Percentiles rank a stretch among this genome's conserved stretches.
Evolutionary conservation across 176 grass and related monocot genomes (phyloP).

Genomic region (Triticum timopheevii): DNA sequence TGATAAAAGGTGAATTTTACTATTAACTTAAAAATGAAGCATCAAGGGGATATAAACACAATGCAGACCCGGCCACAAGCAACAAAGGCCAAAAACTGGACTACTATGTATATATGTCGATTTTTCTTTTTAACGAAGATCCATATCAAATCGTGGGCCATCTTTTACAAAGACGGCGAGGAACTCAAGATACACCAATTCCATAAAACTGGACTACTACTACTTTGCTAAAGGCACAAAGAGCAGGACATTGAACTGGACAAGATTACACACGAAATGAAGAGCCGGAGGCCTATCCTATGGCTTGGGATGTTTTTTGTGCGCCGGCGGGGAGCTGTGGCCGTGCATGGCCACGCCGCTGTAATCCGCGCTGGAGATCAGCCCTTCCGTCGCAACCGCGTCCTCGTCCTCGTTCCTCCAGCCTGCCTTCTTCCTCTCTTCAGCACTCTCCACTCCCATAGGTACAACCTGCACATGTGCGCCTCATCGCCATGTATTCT

Average conservation of each 20-base stretch:
- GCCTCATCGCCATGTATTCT: background rate
- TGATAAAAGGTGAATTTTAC: too few species aligned
- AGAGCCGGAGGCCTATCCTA: background rate
- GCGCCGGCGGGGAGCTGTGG: slow-evolving; percentile 20
- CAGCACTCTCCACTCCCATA: background rate
- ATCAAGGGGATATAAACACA: too few species aligned
- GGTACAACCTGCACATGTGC: background rate
- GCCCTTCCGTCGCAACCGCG: slow-evolving; percentile 1
- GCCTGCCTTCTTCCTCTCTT: background rate
- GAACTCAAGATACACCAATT: background rate
- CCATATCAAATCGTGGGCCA: background rate
- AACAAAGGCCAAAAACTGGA: too few species aligned
- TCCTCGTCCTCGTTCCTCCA: background rate
- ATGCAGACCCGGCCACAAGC: too few species aligned
- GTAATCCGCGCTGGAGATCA: slow-evolving; percentile 49
- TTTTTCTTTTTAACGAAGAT: too few species aligned
- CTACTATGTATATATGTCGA: too few species aligned
- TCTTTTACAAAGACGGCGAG: background rate
- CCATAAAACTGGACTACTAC: background rate
- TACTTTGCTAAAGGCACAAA: background rate
- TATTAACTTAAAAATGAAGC: too few species aligned
- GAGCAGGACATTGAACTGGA: background rate
- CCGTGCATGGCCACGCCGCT: slow-evolving; percentile 44
- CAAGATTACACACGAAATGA: background rate
- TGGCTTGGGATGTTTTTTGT: slow-evolving; percentile 31